Percentiles rank a stretch among this genome's conserved stretches.
These are phyloP conservation scores for Oxytropis ochrocephala DNA, from an alignment of 306 rosid species.

Conservation along the genomic window DNA sequence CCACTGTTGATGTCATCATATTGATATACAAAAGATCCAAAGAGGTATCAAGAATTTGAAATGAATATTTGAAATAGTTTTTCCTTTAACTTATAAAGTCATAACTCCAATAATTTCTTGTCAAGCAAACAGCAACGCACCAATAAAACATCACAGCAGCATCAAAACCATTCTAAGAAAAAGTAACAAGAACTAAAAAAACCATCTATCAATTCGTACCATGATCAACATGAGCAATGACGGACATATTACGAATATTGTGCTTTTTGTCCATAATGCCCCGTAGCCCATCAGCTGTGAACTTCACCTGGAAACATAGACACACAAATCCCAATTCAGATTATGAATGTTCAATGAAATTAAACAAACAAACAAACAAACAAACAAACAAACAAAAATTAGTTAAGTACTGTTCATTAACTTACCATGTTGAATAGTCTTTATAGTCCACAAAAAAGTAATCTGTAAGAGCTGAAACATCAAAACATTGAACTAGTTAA, in stretches of 20 bases:
- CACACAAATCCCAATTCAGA: neutral
- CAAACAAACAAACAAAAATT: neutral
- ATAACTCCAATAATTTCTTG: neutral
- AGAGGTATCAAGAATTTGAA: neutral
- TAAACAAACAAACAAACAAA: neutral
- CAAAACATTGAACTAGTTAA: neutral
- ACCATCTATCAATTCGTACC: constrained; percentile 25
- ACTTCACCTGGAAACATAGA: constrained; percentile 72
- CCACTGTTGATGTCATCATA: neutral
- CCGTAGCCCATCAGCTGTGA: constrained; percentile 83
- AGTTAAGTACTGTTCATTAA: neutral
- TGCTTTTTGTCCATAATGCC: constrained; percentile 85
- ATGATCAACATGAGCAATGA: constrained; percentile 89
- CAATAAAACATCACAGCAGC: neutral
- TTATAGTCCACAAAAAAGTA: constrained; percentile 1
- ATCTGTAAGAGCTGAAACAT: constrained; percentile 8
- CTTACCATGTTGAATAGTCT: constrained; percentile 59
- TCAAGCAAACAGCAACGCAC: neutral
- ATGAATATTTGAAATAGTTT: neutral
- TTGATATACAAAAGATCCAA: neutral
- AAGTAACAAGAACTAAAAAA: neutral
- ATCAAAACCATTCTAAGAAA: neutral
- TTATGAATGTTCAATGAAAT: neutral
- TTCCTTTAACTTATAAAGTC: neutral
- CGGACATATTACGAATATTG: constrained; percentile 93